Evolutionary conservation across 805 yeast genomes (phyloP).

Genomic region (Yarrowia osloensis): DNA sequence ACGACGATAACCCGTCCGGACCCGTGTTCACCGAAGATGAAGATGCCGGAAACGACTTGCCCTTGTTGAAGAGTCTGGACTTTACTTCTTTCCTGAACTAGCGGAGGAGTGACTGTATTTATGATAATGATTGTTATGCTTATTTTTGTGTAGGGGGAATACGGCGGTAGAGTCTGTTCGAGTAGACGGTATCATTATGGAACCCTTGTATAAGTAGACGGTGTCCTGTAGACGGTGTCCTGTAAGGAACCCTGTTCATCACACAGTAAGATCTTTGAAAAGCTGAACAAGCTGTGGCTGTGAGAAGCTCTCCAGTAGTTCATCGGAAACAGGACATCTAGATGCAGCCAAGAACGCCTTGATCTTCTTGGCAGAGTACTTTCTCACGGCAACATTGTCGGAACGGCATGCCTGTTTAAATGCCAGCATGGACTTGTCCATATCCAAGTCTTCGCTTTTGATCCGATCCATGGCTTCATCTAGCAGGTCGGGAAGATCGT

Average conservation of each 20-base stretch:
- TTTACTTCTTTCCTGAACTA: slow-evolving; percentile 17
- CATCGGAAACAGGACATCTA: neutral
- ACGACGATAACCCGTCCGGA: slow-evolving; percentile 22
- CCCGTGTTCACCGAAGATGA: slow-evolving; percentile 19
- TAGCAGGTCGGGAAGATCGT: neutral
- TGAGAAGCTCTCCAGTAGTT: neutral
- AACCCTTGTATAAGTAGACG: too few relatives aligned
- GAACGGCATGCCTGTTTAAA: neutral
- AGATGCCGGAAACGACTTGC: slow-evolving; percentile 17
- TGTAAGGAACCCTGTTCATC: too few relatives aligned
- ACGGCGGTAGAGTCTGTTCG: too few relatives aligned
- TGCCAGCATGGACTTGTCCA: neutral
- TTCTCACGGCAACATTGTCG: neutral
- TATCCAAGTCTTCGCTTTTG: neutral
- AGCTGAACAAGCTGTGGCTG: neutral
- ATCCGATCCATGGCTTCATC: neutral
- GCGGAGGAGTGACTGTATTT: neutral
- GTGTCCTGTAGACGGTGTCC: too few relatives aligned
- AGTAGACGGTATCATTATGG: too few relatives aligned
- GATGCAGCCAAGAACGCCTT: neutral
- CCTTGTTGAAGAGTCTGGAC: slow-evolving; percentile 18
- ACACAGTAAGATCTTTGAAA: neutral
- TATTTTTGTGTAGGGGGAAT: too few relatives aligned
- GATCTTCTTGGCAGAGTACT: neutral
- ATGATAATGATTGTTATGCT: neutral